Evolutionary conservation across 768 basidiomycete species (phyloP), one percentile per base, ranked within the genome.

Genomic region (Boletus reticuloceps): DNA sequence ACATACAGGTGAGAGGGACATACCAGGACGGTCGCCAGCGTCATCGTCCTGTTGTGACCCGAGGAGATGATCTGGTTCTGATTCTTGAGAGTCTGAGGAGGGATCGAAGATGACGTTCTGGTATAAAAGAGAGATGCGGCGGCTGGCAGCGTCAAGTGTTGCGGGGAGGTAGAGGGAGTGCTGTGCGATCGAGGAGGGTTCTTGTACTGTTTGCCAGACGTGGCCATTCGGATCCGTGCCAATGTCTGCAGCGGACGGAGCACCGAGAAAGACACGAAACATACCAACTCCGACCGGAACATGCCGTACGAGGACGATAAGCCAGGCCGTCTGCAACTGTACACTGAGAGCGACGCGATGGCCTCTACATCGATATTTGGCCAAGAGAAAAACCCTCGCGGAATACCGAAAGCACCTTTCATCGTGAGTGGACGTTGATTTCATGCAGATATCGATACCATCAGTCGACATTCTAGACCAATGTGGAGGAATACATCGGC

Each of bases 321-420:
- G 34, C 12, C 13, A 5, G 22, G 22, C 14, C 0, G 12, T 36
- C 1, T 36, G 34, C 14, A 12, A 36, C 5, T 11, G 12, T 14
- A 5, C 34, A 36, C 32, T 3, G 5, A 40, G 5, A 40, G 7
- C 27, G 7, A 6, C 31, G 17, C 17, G 46, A 71, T 67, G 69
- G 53, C 65, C n/a, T 55, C 69, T 25, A 49, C 56, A 20, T 66
- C 67, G 51, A 55, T 66, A 68, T 75, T 69, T 57, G 64, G 63
- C 39, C 71, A 64, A 36, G 77, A 84, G 71, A 85, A 84, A 65
- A 98, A 95, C 60, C 87, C 94, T 0, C 78, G 96, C 50, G 96
- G 96, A 6, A 98, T 98, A 49, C 96, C 96, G 22, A 88, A 89
- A 72, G 95, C 96, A 5, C 91, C 92, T 0, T 99, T 99, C 66